phyloP scores from a whole-genome alignment of 179 eudicot genomes.

The Beta corolliflora region DNA sequence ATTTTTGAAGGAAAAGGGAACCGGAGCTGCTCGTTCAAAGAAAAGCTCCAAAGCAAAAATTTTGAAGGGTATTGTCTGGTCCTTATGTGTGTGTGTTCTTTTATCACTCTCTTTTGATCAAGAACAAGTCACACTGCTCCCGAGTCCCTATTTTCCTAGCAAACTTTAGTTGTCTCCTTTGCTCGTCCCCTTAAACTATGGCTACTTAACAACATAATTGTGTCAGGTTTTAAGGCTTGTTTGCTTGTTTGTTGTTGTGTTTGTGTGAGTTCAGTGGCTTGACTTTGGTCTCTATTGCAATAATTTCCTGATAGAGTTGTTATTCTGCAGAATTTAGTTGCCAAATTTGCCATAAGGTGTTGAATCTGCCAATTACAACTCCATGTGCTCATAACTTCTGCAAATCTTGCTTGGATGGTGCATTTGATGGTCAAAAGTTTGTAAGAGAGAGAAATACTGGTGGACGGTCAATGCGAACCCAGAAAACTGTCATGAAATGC shows the following conservation, averaged over 20 bases:
- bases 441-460: conserved; percentile 68
- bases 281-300: not conserved
- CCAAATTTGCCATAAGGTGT: conserved; percentile 71
- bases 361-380: conserved; percentile 78
- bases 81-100: not conserved
- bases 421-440: conserved; percentile 71
- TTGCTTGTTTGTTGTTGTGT: no score
- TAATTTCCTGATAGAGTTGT: not conserved
- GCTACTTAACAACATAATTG: not conserved
- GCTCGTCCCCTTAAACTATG: not conserved
- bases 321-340: conserved; percentile 71
- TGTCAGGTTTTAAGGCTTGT: not conserved
- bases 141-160: not conserved
- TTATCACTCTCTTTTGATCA: not conserved
- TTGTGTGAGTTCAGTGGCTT: not conserved
- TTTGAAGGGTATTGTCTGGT: conserved; percentile 57
- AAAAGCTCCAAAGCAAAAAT: conserved; percentile 48
- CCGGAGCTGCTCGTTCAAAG: conserved; percentile 32
- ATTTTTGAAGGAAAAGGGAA: conserved; percentile 33
- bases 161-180: no score
- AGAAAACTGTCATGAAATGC: conserved; percentile 88
- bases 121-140: not conserved
- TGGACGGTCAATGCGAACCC: conserved; percentile 62
- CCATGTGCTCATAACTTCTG: conserved; percentile 99
- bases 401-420: conserved; percentile 80